phyloP scores from a whole-genome alignment of 2,329 filamentous ascomycete species.

The Colletotrichum chlorophyti region DNA sequence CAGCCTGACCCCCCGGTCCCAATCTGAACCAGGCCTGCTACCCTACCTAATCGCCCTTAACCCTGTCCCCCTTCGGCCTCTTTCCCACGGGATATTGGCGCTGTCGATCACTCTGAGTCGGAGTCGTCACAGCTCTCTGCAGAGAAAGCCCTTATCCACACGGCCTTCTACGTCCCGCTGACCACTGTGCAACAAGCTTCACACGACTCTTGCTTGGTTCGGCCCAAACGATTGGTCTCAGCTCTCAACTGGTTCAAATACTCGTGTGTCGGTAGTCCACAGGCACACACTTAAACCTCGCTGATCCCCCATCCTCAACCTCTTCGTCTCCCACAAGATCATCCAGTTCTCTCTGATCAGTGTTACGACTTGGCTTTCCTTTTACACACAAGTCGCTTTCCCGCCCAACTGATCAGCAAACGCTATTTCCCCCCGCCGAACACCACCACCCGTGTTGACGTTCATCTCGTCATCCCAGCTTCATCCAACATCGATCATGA shows the following conservation, averaged over 20 bases:
- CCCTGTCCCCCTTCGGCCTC: conserved; percentile 53
- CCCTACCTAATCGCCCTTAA: conserved; percentile 49
- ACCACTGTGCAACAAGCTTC: conserved; percentile 51
- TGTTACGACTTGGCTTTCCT: conserved; percentile 50
- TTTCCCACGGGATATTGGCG: conserved; percentile 56
- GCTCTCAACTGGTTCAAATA: conserved; percentile 38
- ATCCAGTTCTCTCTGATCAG: conserved; percentile 40
- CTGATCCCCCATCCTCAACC: conserved; percentile 58
- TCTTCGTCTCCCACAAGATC: conserved; percentile 35
- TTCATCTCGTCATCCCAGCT: conserved; percentile 24
- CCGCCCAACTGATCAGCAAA: conserved; percentile 61
- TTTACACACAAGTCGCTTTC: conserved; percentile 48
- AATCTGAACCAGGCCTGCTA: conserved; percentile 42
- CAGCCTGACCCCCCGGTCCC: conserved; percentile 40
- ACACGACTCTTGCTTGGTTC: conserved; percentile 44
- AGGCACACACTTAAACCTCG: conserved; percentile 47
- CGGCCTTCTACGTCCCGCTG: conserved; percentile 43
- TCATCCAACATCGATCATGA: conserved; percentile 67
- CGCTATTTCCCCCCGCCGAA: conserved; percentile 34
- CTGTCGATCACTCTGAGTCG: conserved; percentile 61
- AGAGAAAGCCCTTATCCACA: conserved; percentile 43
- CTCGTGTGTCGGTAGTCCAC: conserved; percentile 31
- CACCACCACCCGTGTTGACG: conserved; percentile 31
- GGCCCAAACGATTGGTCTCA: conserved; percentile 47
- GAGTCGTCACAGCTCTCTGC: conserved; percentile 56